Conservation (phyloP, 1,139 yeast species). For the Pichia sp. region DNA sequence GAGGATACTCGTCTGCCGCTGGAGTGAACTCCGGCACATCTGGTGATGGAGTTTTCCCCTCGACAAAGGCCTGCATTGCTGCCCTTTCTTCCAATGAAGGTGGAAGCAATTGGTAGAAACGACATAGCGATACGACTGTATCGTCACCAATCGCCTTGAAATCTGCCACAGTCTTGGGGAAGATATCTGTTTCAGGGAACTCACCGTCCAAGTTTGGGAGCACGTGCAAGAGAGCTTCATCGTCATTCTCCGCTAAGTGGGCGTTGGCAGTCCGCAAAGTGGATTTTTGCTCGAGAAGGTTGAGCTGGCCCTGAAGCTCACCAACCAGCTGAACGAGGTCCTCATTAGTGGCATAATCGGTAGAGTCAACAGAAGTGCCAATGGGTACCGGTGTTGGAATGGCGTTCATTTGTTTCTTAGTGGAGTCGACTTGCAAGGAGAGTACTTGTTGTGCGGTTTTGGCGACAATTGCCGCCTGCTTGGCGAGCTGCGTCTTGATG, state of each 20-base stretch:
- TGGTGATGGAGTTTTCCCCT: constrained; percentile 35
- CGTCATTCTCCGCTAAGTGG: constrained; percentile 27
- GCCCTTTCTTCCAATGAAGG: constrained; percentile 43
- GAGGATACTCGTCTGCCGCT: constrained; percentile 31
- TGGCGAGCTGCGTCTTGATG: constrained; percentile 42
- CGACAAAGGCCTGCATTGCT: constrained; percentile 38
- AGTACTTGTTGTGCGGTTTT: constrained; percentile 75
- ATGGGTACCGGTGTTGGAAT: constrained; percentile 25
- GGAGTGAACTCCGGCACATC: constrained; percentile 32
- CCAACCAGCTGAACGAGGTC: constrained; percentile 82
- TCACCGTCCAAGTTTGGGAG: constrained; percentile 72
- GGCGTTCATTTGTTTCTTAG: constrained; percentile 34
- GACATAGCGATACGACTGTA: constrained; percentile 46
- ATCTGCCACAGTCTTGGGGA: constrained; percentile 55
- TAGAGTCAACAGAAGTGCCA: constrained; percentile 33
- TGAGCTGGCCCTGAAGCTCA: constrained; percentile 83
- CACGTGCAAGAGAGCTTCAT: constrained; percentile 46
- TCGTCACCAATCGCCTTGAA: constrained; percentile 41
- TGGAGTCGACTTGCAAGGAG: constrained; percentile 52
- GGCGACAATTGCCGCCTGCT: constrained; percentile 39
- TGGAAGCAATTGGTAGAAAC: constrained; percentile 63
- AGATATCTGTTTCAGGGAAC: constrained; percentile 39
- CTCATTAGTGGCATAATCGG: constrained; percentile 68
- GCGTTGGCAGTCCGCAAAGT: constrained; percentile 52
- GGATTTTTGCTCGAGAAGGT: constrained; percentile 58